Base-by-base conservation (phyloP, 805 yeast genomes). In the Zygotorulaspora danielsina region DNA sequence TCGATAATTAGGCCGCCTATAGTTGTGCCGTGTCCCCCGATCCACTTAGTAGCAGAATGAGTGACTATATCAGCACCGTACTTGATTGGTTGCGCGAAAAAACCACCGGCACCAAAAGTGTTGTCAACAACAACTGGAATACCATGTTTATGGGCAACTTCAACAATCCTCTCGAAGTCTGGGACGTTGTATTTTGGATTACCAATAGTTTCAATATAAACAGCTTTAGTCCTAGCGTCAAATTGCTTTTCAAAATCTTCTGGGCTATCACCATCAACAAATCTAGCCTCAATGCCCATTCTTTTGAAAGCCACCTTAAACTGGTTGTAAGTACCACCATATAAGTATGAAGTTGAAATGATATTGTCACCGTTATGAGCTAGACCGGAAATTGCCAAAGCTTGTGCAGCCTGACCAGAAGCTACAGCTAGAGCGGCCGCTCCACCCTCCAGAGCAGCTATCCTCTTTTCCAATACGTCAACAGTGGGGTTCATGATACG, bases 341-440 rank as follows among this genome's bases (percentile, higher is more conserved):
- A 90, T 46, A 90, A 71, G 70, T 61, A 86, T 5, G 95, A 76
- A 17, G 96, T 81, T 20, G 96, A 81, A 39, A 90, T 77, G 51
- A 90, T 76, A 69, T 93, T 93, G 61, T 87, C 95, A 54, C 97
- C 97, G 40, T 77, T 64, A 51, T 83, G 87, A 26, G 96, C 94
- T 52, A 88, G 72, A 41, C 86, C 86, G 24, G 84, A 73, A 61
- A 88, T 71, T 15, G 96, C 95, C 43, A 84, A 60, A 50, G 87
- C 78, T 64, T 89, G 96, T 19, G 97, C 97, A 39, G 97, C 90
- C 68, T 89, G 96, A 46, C 98, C 98, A n/a, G 97, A 88, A 16
- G 95, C 65, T 18, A 83, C 81, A 5, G 96, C 94, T 40, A 90
- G 67, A 3, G 95, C 97, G 44, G 84, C 95, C 36, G 79, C 81